Base-by-base conservation (phyloP, 2,329 filamentous ascomycete genomes). In the Verticillium nonalfalfae region DNA sequence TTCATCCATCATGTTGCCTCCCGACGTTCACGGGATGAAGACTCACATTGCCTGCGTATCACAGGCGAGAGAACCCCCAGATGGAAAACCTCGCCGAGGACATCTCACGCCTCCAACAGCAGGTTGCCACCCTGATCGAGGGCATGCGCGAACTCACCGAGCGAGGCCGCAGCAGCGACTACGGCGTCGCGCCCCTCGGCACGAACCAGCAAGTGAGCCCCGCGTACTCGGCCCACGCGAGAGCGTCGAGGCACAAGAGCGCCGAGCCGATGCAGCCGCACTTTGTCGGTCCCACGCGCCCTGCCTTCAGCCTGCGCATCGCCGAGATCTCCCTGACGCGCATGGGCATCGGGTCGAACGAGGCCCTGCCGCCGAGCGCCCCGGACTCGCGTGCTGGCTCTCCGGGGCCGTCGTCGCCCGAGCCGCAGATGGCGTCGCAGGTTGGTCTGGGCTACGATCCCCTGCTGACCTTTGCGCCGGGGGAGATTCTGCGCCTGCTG, bases 261-360 rank as follows among this genome's bases (percentile, higher is more conserved):
- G 63, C 61, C 4, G 69, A 66, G 6, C 72, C 74, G 0, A 70
- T 70, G 18, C 66, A 73, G 4, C 72, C 73, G 0, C 73, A 73
- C 6, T 76, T 77, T 38, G 69, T 76, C 15, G 75, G 75, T 0
- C 72, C 74, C 1, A 76, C 73, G 1, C 62, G 72, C 1, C 72
- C 75, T 0, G 71, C 71, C 0, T 76, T 71, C 59, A 71, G 73
- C 2, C 66, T 77, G 6, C 66, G 73, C 5, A 70, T 76, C 3
- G 74, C 72, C 1, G 72, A 76, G 50, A 67, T 68, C 0, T 75
- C 75, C 0, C 64, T 77, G 1, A 74, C 71, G 0, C 68, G 70
- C 2, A 73, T 76, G 70, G 74, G 72, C 5, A 73, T 76, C 0
- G 71, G 72, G 0, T 66, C 60, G 0, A 69, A 62, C 14, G 70